Percentiles rank a stretch among this genome's conserved stretches.
Evolutionary conservation across 768 basidiomycete genomes (phyloP).

Genomic region (Ramaria sp.): DNA sequence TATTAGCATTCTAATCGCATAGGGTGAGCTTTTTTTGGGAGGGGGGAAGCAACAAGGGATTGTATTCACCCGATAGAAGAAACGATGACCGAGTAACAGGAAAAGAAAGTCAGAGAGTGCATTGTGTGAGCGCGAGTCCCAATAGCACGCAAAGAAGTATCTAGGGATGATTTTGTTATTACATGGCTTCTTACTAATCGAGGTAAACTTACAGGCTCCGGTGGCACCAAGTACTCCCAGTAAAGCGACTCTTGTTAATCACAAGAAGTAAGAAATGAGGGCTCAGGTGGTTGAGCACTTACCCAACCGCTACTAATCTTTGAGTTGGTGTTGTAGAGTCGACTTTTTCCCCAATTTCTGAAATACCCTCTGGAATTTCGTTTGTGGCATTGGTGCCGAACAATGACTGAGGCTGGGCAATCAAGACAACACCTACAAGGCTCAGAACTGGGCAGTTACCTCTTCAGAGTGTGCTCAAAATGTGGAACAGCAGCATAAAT

Average conservation of each 20-base stretch:
- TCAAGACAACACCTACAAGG: slow-evolving; percentile 66
- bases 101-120: slow-evolving; percentile 61
- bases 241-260: slow-evolving; percentile 39
- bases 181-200: background rate
- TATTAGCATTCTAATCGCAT: slow-evolving; percentile 14
- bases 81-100: slow-evolving; percentile 39
- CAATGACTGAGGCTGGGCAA: slow-evolving; percentile 66
- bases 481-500: background rate
- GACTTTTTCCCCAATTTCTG: background rate
- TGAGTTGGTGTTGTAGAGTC: slow-evolving; percentile 19
- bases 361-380: slow-evolving; percentile 8
- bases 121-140: slow-evolving; percentile 67
- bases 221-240: slow-evolving; percentile 56
- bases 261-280: background rate
- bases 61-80: slow-evolving; percentile 21
- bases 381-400: slow-evolving; percentile 35
- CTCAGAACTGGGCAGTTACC: slow-evolving; percentile 36
- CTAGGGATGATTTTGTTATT: slow-evolving; percentile 18
- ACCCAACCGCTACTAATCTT: slow-evolving; percentile 54
- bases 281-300: slow-evolving; percentile 10
- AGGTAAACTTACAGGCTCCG: slow-evolving; percentile 48
- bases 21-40: background rate
- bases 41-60: background rate
- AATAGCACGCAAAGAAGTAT: slow-evolving; percentile 49
- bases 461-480: background rate